Evolutionary conservation across 495 filamentous ascomycete species (phyloP).

Genomic region (Aspergillus carlsbadensis): DNA sequence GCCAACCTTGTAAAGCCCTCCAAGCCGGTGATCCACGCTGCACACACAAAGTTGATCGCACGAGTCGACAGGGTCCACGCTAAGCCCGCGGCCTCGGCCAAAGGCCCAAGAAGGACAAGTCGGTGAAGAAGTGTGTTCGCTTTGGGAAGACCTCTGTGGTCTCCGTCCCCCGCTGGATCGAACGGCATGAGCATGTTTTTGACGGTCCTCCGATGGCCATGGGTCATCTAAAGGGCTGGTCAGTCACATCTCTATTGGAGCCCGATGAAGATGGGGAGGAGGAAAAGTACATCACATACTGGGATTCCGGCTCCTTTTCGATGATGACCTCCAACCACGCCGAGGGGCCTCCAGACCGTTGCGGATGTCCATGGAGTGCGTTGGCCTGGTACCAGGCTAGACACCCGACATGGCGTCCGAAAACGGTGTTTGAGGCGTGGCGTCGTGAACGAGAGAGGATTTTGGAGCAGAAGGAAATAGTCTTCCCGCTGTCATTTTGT

Average conservation of each 20-base stretch:
- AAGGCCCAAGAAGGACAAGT: constrained; percentile 1
- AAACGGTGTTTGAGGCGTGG: constrained; percentile 16
- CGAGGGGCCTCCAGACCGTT: constrained; percentile 8
- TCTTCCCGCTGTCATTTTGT: not conserved
- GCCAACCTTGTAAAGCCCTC: not conserved
- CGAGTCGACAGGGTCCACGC: constrained; percentile 10
- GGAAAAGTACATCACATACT: constrained; percentile 24
- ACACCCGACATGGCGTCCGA: constrained; percentile 10
- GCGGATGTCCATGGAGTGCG: constrained; percentile 17
- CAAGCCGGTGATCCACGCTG: constrained; percentile 1
- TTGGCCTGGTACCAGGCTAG: constrained; percentile 12
- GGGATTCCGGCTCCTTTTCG: constrained; percentile 21
- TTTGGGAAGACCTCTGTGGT: constrained; percentile 21
- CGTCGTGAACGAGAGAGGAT: constrained; percentile 2
- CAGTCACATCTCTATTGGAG: constrained; percentile 16
- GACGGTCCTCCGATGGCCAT: constrained; percentile 15
- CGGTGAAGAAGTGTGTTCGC: constrained; percentile 22
- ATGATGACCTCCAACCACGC: constrained; percentile 13
- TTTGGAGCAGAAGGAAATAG: constrained; percentile 7
- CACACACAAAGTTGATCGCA: constrained; percentile 7
- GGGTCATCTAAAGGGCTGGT: constrained; percentile 25
- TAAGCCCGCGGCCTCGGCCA: constrained; percentile 6
- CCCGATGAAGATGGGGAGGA: constrained; percentile 25
- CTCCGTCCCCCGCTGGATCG: constrained; percentile 25
- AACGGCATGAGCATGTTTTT: constrained; percentile 18